phyloP scores from a whole-genome alignment of 2,329 filamentous ascomycete species.

The Neofusicoccum cordaticola region DNA sequence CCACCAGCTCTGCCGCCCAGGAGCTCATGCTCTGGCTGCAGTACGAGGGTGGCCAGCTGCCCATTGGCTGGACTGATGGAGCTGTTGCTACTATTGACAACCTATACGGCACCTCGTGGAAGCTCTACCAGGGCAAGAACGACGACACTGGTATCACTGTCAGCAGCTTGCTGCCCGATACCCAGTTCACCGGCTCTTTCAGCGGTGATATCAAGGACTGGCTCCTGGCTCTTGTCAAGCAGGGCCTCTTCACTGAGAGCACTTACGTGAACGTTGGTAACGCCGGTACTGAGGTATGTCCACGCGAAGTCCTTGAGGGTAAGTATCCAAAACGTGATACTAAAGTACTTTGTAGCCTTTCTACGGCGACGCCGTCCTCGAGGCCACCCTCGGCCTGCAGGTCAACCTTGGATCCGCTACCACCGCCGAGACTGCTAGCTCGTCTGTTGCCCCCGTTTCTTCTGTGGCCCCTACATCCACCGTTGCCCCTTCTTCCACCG shows the following conservation, averaged over 20 bases:
- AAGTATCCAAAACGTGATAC: too few relatives aligned
- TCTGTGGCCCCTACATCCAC: background rate
- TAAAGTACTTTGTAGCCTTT: constrained; percentile 18
- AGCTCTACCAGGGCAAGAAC: constrained; percentile 44
- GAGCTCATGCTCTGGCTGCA: constrained; percentile 48
- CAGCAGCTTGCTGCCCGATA: constrained; percentile 37
- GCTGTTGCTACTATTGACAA: constrained; percentile 30
- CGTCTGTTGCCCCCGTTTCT: constrained; percentile 7
- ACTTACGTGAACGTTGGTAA: constrained; percentile 47
- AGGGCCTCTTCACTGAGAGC: constrained; percentile 32
- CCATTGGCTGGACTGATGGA: constrained; percentile 41
- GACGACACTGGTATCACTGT: constrained; percentile 45
- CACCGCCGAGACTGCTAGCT: constrained; percentile 6
- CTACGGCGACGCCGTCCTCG: constrained; percentile 24
- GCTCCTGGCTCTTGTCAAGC: constrained; percentile 37
- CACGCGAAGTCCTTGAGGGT: too few relatives aligned
- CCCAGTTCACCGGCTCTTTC: constrained; percentile 40
- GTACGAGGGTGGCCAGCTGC: constrained; percentile 42
- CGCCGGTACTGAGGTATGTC: constrained; percentile 29
- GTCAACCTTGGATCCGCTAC: constrained; percentile 9
- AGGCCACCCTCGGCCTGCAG: constrained; percentile 25
- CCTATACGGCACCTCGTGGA: constrained; percentile 30
- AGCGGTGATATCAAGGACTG: constrained; percentile 43
- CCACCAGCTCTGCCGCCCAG: constrained; percentile 38
- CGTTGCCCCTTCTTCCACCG: background rate